Base-by-base conservation (phyloP, 2,329 filamentous ascomycete genomes). In the Colletotrichum sp. region DNA sequence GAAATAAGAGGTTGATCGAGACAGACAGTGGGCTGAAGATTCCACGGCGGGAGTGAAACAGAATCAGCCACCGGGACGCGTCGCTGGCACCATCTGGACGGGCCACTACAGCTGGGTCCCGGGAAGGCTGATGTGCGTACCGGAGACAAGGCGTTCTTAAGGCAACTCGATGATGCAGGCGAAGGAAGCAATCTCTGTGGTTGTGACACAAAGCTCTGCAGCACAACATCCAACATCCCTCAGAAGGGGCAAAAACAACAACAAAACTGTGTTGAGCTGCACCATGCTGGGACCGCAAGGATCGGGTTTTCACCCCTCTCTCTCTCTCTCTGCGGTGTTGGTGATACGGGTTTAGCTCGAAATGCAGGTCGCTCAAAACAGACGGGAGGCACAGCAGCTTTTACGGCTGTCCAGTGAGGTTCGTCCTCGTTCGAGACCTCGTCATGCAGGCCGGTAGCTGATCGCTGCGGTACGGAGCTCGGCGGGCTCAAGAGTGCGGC, bases 111-210 rank as follows among this genome's bases (percentile, higher is more conserved):
- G 75, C 75, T 70, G 67, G 65, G 57, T 77, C 44, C 71, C 75
- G 60, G 57, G 39, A 76, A 74, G 75, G 57, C 78, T 79, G 75
- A 70, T 49, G 44, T 63, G 72, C 32, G 65, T 70, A 52, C 44
- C 26, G 71, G 49, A 49, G 34, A 59, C 57, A 65, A 69, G 74
- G 74, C 74, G 70, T 76, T 66, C 44, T 69, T 49, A 36, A 75
- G 69, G 44, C 59, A 55, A 77, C 66, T 70, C 69, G 76, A 77
- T 77, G 74, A 71, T 77, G 76, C 76, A 77, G 76, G 74, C 67
- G 52, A 71, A 74, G 55, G 69, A 77, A 70, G 69, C 69, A 74
- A 62, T 52, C 18, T 55, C 36, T 69, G 34, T 39, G 70, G 59
- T 55, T 36, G 65, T 74, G 62, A 69, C 74, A 74, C 74, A 76